These are phyloP conservation scores for Thelephora ganbajun DNA, from an alignment of 768 basidiomycete genomes.

Conservation along the genomic window DNA sequence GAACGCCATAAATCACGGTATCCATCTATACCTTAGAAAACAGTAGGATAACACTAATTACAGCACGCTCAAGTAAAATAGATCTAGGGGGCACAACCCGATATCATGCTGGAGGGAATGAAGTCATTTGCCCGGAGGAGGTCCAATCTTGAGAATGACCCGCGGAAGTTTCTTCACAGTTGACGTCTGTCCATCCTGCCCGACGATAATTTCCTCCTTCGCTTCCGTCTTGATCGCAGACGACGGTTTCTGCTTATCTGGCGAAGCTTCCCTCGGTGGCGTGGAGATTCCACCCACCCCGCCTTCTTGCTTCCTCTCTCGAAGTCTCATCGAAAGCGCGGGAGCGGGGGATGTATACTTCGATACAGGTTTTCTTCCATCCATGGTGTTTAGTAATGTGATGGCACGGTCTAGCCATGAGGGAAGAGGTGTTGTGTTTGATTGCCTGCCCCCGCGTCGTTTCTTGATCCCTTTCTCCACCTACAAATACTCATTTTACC, in stretches of 20 bases:
- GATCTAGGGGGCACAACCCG: no score
- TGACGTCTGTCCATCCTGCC: constrained; percentile 7
- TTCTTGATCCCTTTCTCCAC: constrained; percentile 54
- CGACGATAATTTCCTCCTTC: constrained; percentile 6
- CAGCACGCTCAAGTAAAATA: no score
- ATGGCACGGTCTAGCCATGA: constrained; percentile 48
- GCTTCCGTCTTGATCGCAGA: background rate
- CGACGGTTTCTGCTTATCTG: no score
- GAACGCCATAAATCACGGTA: background rate
- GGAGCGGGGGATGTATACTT: constrained; percentile 5
- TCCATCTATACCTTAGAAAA: no score
- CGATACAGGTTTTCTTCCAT: constrained; percentile 11
- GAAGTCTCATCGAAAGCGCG: constrained; percentile 25
- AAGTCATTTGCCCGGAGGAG: constrained; percentile 10
- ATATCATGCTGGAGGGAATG: no score
- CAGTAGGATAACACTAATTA: no score
- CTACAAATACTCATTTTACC: constrained; percentile 18
- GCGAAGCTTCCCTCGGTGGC: background rate
- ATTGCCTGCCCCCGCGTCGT: constrained; percentile 35
- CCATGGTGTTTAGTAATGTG: constrained; percentile 31
- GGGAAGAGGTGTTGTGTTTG: constrained; percentile 20
- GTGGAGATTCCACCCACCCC: constrained; percentile 5
- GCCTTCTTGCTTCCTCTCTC: constrained; percentile 28
- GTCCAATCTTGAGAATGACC: constrained; percentile 42
- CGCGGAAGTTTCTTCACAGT: constrained; percentile 33